These are phyloP conservation scores for Golubevia pallescens DNA, from an alignment of 1,284 basidiomycete genomes.

Conservation along the genomic window DNA sequence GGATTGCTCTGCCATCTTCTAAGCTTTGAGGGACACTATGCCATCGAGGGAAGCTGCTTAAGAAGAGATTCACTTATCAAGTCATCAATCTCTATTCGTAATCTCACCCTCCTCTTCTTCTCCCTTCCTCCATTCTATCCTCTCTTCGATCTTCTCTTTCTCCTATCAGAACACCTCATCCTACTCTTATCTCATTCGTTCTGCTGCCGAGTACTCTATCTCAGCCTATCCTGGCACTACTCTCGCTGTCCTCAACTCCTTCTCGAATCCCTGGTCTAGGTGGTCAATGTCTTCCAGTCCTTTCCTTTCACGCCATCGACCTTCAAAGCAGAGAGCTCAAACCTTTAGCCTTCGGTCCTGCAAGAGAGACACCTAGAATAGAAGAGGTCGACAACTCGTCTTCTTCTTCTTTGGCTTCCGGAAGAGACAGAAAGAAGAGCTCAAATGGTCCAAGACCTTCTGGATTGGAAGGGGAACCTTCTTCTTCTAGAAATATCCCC, in stretches of 20 bases:
- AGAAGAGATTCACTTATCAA: too few species aligned
- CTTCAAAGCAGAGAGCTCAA: conserved; percentile 25
- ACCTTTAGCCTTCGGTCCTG: conserved; percentile 42
- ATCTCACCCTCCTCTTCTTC: background rate
- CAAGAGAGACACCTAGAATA: conserved; percentile 14
- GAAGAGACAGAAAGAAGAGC: background rate
- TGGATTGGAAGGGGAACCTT: too few species aligned
- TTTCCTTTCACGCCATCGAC: conserved; percentile 51
- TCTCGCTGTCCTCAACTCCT: conserved; percentile 43
- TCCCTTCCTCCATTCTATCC: conserved; percentile 11
- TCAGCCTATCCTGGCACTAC: conserved; percentile 32
- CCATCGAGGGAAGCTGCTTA: too few species aligned
- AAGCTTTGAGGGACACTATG: too few species aligned
- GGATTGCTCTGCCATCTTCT: background rate
- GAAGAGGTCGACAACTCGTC: background rate
- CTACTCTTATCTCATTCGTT: conserved; percentile 30
- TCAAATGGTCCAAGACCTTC: too few species aligned
- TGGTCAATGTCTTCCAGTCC: conserved; percentile 46
- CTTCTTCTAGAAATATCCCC: background rate
- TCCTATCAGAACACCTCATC: conserved; percentile 35
- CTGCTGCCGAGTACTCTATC: conserved; percentile 21
- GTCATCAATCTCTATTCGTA: too few species aligned
- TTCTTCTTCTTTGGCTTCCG: background rate
- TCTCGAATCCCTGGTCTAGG: conserved; percentile 43
- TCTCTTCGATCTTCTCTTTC: too few species aligned